phyloP scores from a whole-genome alignment of 805 yeast species.

The Saccharomycopsis sp. region DNA sequence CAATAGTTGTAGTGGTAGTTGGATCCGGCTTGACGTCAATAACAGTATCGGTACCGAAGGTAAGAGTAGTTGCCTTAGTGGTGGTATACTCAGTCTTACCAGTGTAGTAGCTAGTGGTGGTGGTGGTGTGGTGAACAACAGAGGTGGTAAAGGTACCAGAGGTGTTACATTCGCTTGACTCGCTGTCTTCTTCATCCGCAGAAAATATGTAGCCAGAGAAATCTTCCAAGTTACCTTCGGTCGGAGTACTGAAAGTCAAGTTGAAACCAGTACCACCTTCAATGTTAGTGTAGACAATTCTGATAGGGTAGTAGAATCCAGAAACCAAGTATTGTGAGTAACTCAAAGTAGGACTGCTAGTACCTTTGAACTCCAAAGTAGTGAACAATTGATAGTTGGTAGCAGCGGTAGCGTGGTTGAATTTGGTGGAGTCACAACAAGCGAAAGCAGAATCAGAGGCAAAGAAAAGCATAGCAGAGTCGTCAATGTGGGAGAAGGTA shows the following conservation, averaged over 20 bases:
- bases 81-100: slow-evolving; percentile 1
- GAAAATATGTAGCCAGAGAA: neutral
- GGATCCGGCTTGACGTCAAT: neutral
- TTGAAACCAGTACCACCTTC: slow-evolving; percentile 21
- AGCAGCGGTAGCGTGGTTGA: neutral
- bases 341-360: neutral
- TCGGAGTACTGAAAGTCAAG: slow-evolving; percentile 13
- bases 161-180: neutral
- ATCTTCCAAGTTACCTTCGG: neutral
- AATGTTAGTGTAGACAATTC: slow-evolving; percentile 26
- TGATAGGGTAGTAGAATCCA: slow-evolving; percentile 29
- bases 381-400: neutral
- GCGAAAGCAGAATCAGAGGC: slow-evolving; percentile 30
- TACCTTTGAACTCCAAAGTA: neutral
- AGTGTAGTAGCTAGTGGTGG: neutral
- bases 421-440: slow-evolving; percentile 27
- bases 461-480: slow-evolving; percentile 30
- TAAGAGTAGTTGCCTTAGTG: slow-evolving; percentile 1
- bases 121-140: slow-evolving; percentile 1
- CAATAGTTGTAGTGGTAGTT: slow-evolving; percentile 2
- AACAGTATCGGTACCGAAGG: slow-evolving; percentile 1
- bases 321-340: slow-evolving; percentile 17
- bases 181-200: neutral
- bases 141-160: slow-evolving; percentile 1
- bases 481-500: slow-evolving; percentile 26